These are phyloP conservation scores for Plasmodium cynomolgi DNA, from an alignment of 169 alveolate genomes.

Conservation along the genomic window DNA sequence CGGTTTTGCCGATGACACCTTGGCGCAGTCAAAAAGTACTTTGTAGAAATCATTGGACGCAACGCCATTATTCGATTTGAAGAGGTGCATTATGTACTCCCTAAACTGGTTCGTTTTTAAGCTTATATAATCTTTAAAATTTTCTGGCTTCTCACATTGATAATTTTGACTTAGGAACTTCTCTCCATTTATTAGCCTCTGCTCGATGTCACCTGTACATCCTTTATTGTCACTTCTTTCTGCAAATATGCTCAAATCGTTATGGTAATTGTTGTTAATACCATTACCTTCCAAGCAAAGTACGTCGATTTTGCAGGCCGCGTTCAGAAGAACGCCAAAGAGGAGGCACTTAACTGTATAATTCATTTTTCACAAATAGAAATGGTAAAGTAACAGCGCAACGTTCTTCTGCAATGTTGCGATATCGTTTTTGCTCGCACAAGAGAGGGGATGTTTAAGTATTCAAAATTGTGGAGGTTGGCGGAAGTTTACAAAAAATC, in stretches of 20 bases:
- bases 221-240: slow-evolving; percentile 25
- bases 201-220: slow-evolving; percentile 52
- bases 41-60: slow-evolving; percentile 46
- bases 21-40: slow-evolving; percentile 62
- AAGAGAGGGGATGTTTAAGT: background rate
- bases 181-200: slow-evolving; percentile 45
- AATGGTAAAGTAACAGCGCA: background rate
- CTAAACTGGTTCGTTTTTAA: background rate
- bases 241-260: background rate
- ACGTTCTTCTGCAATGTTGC: background rate
- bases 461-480: background rate
- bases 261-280: background rate
- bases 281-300: background rate
- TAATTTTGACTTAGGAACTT: slow-evolving; percentile 3
- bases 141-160: background rate
- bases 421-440: background rate
- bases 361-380: background rate
- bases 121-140: background rate
- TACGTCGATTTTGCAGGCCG: background rate
- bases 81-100: slow-evolving; percentile 7
- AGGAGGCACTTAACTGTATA: background rate
- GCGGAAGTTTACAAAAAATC: background rate
- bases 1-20: slow-evolving; percentile 70
- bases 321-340: background rate
- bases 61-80: slow-evolving; percentile 3